phyloP scores from a whole-genome alignment of 2,329 filamentous ascomycete species.

The Apiospora saccharicola region DNA sequence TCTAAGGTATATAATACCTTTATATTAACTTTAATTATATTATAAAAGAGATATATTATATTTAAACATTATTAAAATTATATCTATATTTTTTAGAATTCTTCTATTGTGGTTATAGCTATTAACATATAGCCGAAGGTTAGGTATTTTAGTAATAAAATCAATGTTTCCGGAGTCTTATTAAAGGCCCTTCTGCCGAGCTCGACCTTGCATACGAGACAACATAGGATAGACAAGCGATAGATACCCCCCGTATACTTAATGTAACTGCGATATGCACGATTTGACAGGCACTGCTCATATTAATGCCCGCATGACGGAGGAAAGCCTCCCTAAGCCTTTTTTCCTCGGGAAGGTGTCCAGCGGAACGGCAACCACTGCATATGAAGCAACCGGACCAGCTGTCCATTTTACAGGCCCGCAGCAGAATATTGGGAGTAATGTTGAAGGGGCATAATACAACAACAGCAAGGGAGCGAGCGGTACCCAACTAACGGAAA shows the following conservation, averaged over 20 bases:
- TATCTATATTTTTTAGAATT: too few species aligned
- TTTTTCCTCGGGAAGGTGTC: neutral
- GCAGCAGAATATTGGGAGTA: neutral
- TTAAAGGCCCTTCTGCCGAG: too few species aligned
- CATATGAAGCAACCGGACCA: neutral
- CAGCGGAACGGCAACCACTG: neutral
- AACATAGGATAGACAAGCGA: neutral
- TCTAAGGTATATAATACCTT: too few species aligned
- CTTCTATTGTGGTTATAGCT: too few species aligned
- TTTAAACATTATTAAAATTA: too few species aligned
- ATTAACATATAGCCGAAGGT: too few species aligned
- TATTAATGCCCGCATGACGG: neutral
- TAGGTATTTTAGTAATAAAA: too few species aligned
- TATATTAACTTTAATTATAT: too few species aligned
- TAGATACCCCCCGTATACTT: neutral
- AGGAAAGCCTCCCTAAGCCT: neutral
- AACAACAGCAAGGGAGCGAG: neutral
- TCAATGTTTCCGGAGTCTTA: too few species aligned
- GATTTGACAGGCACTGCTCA: neutral
- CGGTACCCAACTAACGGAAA: neutral
- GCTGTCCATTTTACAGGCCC: neutral
- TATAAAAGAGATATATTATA: too few species aligned
- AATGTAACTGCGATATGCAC: neutral
- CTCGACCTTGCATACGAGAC: conserved; percentile 11
- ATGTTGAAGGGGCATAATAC: neutral